phyloP scores from a whole-genome alignment of 495 filamentous ascomycete species.

The Aspergillus cavernicola region DNA sequence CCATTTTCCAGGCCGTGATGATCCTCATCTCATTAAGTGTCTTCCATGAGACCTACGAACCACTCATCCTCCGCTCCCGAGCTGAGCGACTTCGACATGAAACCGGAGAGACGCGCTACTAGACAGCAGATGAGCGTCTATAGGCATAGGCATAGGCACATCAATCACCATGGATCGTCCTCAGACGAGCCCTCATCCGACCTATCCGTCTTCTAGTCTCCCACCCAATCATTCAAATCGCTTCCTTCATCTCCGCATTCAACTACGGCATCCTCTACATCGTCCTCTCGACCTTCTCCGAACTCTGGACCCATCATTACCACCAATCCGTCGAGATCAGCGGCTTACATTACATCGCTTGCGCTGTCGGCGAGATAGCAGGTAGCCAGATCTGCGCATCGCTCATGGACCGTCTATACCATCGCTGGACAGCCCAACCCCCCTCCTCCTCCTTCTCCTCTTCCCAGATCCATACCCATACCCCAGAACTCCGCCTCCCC shows the following conservation, averaged over 20 bases:
- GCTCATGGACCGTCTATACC: conserved; percentile 62
- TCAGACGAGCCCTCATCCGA: conserved; percentile 28
- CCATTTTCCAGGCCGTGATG: conserved; percentile 21
- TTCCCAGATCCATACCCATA: conserved; percentile 43
- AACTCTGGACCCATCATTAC: conserved; percentile 57
- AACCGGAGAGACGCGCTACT: background rate
- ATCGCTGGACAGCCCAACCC: conserved; percentile 41
- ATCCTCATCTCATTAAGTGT: background rate
- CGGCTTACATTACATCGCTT: conserved; percentile 63
- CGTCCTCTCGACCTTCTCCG: conserved; percentile 57
- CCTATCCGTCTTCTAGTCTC: conserved; percentile 47
- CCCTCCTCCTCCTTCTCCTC: too few relatives aligned
- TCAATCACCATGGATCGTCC: background rate
- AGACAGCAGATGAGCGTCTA: background rate
- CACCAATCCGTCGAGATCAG: conserved; percentile 54
- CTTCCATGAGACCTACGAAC: background rate
- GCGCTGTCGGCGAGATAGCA: conserved; percentile 59
- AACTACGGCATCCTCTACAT: conserved; percentile 66
- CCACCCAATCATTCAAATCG: conserved; percentile 50
- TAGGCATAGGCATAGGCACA: background rate
- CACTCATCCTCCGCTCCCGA: background rate
- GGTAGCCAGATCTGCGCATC: conserved; percentile 57
- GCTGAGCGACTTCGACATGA: background rate
- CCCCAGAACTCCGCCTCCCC: conserved; percentile 50
- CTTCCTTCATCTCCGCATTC: conserved; percentile 54